These are phyloP conservation scores for Epichloe brachyelytri DNA, from an alignment of 2,329 filamentous ascomycete genomes.

Conservation along the genomic window DNA sequence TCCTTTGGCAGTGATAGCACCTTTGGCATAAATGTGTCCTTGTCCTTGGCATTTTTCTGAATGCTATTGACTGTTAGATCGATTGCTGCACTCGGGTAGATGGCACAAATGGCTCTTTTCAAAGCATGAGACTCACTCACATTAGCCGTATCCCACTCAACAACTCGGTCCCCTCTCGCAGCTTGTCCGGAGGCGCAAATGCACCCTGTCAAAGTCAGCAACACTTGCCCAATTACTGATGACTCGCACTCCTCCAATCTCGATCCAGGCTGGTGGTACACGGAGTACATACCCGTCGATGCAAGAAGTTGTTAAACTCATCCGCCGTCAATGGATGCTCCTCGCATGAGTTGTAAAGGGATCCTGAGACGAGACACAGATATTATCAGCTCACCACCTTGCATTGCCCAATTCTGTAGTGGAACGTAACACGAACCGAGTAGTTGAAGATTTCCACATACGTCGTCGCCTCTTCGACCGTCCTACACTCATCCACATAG, in stretches of 20 bases:
- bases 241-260: background rate
- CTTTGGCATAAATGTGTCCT: slow-evolving; percentile 44
- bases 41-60: slow-evolving; percentile 41
- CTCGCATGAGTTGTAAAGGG: slow-evolving; percentile 34
- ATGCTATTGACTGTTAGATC: slow-evolving; percentile 25
- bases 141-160: slow-evolving; percentile 40
- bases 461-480: slow-evolving; percentile 37
- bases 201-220: slow-evolving; percentile 30
- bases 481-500: slow-evolving; percentile 33
- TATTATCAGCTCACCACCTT: too few species aligned
- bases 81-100: background rate
- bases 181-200: slow-evolving; percentile 32
- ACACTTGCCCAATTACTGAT: too few species aligned
- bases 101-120: background rate
- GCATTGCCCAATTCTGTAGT: background rate
- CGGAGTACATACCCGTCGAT: slow-evolving; percentile 30
- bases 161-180: slow-evolving; percentile 30
- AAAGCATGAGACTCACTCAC: slow-evolving; percentile 24
- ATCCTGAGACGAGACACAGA: slow-evolving; percentile 24
- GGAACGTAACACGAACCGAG: slow-evolving; percentile 28
- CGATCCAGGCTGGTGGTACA: background rate
- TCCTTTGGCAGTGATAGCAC: slow-evolving; percentile 39
- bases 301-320: slow-evolving; percentile 46
- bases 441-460: slow-evolving; percentile 49
- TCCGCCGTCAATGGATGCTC: slow-evolving; percentile 37